Evolutionary conservation across 148 eudicot genomes (phyloP).

Genomic region (Rhododendron griersonianum): DNA sequence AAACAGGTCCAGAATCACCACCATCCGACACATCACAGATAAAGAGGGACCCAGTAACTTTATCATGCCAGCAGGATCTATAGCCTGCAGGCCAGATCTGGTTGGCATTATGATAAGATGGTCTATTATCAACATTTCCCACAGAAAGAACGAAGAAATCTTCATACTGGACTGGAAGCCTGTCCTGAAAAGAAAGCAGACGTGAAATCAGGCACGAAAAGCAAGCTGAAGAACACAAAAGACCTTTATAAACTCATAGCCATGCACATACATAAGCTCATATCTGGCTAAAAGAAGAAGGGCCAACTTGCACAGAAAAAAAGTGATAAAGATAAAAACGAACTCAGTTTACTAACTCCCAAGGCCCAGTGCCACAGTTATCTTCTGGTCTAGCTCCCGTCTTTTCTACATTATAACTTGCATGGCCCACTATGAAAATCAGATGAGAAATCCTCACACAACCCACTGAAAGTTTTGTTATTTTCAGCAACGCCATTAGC

Average conservation of each 20-base stretch:
- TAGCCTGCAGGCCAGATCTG: slow-evolving; percentile 70
- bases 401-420: slow-evolving; percentile 12
- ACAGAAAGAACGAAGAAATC: slow-evolving; percentile 63
- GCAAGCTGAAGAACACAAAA: background rate
- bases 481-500: slow-evolving; percentile 25
- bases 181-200: slow-evolving; percentile 38
- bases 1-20: slow-evolving; percentile 59
- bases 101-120: slow-evolving; percentile 43
- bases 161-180: slow-evolving; percentile 64
- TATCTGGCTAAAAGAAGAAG: background rate
- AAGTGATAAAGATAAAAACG: background rate
- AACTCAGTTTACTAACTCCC: slow-evolving; percentile 30
- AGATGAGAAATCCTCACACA: slow-evolving; percentile 12
- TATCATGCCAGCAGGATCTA: slow-evolving; percentile 78
- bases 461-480: slow-evolving; percentile 15
- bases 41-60: slow-evolving; percentile 65
- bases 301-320: background rate
- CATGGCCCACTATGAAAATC: slow-evolving; percentile 9
- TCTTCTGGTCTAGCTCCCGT: slow-evolving; percentile 24
- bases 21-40: slow-evolving; percentile 60
- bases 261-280: background rate
- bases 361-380: slow-evolving; percentile 22
- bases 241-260: background rate
- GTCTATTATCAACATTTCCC: slow-evolving; percentile 56
- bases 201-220: slow-evolving; percentile 5